Evolutionary conservation across 768 basidiomycete species (phyloP).

Genomic region (Hysterangium stoloniferum): DNA sequence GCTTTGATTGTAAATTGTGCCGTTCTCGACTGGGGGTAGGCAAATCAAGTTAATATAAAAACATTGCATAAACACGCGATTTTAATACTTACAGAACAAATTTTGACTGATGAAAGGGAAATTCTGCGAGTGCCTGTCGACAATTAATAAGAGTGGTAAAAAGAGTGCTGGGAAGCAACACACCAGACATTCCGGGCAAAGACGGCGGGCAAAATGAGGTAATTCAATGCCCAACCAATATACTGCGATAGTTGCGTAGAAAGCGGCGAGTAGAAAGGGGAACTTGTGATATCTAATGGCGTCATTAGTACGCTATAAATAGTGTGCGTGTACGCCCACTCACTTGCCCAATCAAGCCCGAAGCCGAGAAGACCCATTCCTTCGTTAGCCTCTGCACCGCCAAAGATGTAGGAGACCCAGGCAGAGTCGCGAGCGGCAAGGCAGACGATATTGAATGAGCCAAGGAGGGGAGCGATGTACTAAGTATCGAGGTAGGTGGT

Average conservation of each 20-base stretch:
- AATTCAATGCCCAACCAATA: conserved; percentile 7
- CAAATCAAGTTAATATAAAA: neutral
- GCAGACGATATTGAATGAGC: conserved; percentile 5
- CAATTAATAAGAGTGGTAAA: neutral
- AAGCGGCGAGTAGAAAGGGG: neutral
- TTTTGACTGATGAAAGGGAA: conserved; percentile 11
- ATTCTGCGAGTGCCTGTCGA: conserved; percentile 5
- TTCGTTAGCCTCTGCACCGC: conserved; percentile 6
- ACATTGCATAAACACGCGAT: neutral
- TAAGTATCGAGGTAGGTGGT: neutral
- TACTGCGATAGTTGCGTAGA: conserved; percentile 3
- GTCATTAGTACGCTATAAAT: neutral
- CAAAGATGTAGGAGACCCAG: conserved; percentile 7
- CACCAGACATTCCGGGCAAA: conserved; percentile 9
- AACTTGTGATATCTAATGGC: conserved; percentile 1
- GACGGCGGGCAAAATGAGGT: conserved; percentile 1
- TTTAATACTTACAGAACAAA: conserved; percentile 1
- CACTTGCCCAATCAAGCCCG: conserved; percentile 10
- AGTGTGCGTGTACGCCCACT: neutral
- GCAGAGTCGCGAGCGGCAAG: conserved; percentile 5
- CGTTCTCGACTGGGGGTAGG: conserved; percentile 2
- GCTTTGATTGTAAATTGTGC: conserved; percentile 1
- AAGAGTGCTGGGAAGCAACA: neutral
- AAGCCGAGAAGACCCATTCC: conserved; percentile 8
- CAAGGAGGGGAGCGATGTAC: conserved; percentile 7